Conservation (phyloP, 2,329 filamentous ascomycete species). For the Xylaria multiplex region DNA sequence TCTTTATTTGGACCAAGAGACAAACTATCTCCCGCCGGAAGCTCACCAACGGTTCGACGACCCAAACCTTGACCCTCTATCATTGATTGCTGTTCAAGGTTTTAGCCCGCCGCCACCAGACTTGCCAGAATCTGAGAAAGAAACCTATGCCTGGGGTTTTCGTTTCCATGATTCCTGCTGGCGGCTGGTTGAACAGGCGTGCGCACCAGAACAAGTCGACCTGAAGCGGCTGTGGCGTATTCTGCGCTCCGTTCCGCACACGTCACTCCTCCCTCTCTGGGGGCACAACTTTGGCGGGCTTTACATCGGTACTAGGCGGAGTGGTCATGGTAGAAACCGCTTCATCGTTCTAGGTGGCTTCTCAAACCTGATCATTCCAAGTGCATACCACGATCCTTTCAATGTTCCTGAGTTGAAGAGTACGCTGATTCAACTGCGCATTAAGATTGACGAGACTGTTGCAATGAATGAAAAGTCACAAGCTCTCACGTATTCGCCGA, state of each 20-base stretch:
- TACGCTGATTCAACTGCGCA: conserved; percentile 30
- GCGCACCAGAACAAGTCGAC: conserved; percentile 37
- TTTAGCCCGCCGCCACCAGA: conserved; percentile 36
- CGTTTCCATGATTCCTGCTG: conserved; percentile 46
- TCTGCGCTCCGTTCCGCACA: conserved; percentile 41
- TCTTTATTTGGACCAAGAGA: conserved; percentile 27
- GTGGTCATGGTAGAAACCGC: conserved; percentile 24
- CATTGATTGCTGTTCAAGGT: conserved; percentile 38
- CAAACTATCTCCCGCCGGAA: conserved; percentile 37
- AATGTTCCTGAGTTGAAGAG: conserved; percentile 39
- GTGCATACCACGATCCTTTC: conserved; percentile 41
- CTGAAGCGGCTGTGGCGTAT: conserved; percentile 43
- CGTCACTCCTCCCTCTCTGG: conserved; percentile 41
- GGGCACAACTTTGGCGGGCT: conserved; percentile 45
- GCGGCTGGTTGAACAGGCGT: conserved; percentile 42
- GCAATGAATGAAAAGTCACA: not conserved
- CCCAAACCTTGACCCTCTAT: conserved; percentile 22
- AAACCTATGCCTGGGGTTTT: conserved; percentile 43
- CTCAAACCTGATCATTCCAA: conserved; percentile 41
- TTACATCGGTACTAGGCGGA: conserved; percentile 31
- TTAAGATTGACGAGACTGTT: conserved; percentile 7
- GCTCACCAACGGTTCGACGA: conserved; percentile 41
- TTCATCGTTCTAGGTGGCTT: conserved; percentile 34
- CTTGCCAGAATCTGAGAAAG: conserved; percentile 28
- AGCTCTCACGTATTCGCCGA: not conserved